Evolutionary conservation across 345 rosid species (phyloP).

Genomic region (Noccaea bulbosa): DNA sequence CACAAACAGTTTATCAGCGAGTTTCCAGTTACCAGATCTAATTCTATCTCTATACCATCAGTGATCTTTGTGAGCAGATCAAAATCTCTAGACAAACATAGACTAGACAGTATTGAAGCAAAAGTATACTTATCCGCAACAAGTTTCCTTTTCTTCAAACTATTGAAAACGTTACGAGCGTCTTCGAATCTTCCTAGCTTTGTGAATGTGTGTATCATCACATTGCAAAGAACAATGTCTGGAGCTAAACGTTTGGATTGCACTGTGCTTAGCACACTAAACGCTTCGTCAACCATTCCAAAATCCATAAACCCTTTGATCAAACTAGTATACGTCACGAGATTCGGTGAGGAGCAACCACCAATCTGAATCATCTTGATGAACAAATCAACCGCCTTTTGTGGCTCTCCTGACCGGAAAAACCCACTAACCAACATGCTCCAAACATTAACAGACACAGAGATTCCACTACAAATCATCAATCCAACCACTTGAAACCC

Average conservation of each 20-base stretch:
- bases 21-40: slow-evolving; percentile 60
- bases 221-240: slow-evolving; percentile 69
- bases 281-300: slow-evolving; percentile 54
- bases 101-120: slow-evolving; percentile 56
- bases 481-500: slow-evolving; percentile 60
- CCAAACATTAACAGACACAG: slow-evolving; percentile 62
- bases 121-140: slow-evolving; percentile 71
- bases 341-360: slow-evolving; percentile 50
- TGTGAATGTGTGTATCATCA: slow-evolving; percentile 58
- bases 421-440: slow-evolving; percentile 56
- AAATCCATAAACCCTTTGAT: slow-evolving; percentile 61
- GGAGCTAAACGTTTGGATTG: slow-evolving; percentile 52
- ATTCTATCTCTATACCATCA: slow-evolving; percentile 42
- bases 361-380: slow-evolving; percentile 63
- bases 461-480: slow-evolving; percentile 54
- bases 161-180: slow-evolving; percentile 53
- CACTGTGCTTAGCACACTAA: slow-evolving; percentile 47
- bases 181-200: slow-evolving; percentile 62
- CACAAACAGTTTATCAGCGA: slow-evolving; percentile 57
- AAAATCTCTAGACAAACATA: slow-evolving; percentile 50
- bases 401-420: slow-evolving; percentile 48
- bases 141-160: slow-evolving; percentile 49
- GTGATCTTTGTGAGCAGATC: slow-evolving; percentile 46
- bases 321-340: slow-evolving; percentile 66
- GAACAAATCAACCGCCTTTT: slow-evolving; percentile 52